Conservation (phyloP, 768 basidiomycete genomes). For the Astraeus odoratus region DNA sequence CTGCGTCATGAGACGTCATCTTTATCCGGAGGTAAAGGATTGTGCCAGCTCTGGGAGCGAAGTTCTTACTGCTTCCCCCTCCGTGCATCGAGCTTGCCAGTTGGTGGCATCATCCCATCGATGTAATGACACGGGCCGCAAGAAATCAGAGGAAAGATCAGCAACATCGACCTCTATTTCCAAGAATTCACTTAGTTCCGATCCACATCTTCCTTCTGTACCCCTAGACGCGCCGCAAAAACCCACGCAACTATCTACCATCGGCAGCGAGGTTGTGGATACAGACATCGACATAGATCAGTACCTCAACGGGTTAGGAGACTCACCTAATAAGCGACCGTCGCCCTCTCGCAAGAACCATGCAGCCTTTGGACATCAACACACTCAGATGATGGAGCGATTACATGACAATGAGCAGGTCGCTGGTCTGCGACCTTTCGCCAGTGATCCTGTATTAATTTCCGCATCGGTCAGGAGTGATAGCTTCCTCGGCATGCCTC, state of each 20-base stretch:
- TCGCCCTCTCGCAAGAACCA: constrained; percentile 1
- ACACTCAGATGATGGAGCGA: constrained; percentile 1
- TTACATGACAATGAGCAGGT: constrained; percentile 1
- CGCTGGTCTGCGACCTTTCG: constrained; percentile 5
- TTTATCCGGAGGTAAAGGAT: constrained; percentile 1
- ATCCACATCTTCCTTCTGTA: neutral
- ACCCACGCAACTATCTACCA: neutral
- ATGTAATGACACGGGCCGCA: neutral
- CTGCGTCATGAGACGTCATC: neutral
- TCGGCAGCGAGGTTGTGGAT: constrained; percentile 3
- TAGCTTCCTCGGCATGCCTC: constrained; percentile 23
- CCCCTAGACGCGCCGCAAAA: neutral
- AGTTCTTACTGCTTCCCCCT: constrained; percentile 2
- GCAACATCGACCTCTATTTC: neutral
- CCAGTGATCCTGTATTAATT: constrained; percentile 3
- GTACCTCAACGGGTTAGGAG: constrained; percentile 21
- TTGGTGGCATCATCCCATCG: constrained; percentile 3
- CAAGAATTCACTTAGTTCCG: neutral
- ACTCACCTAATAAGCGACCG: constrained; percentile 13
- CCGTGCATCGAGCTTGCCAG: constrained; percentile 13
- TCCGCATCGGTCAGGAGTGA: constrained; percentile 6
- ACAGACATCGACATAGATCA: constrained; percentile 19
- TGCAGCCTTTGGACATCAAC: constrained; percentile 6
- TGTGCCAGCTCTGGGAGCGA: constrained; percentile 1
- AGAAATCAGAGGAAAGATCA: neutral